Evolutionary conservation across 306 rosid species (phyloP), one percentile per base, ranked within the genome.

Genomic region (Macrotyloma uniflorum): DNA sequence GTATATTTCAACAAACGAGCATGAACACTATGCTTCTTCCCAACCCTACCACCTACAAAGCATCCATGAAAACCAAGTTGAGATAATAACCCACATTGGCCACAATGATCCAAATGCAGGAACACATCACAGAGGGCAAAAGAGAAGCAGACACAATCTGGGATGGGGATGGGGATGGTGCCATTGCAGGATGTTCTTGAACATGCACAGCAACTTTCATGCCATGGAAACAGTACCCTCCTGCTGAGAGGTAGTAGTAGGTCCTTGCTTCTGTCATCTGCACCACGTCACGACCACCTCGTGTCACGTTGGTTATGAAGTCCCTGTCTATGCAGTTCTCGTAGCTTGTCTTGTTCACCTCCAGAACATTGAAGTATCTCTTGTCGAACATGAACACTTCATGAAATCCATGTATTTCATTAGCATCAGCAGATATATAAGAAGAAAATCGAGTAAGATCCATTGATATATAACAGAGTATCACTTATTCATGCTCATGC

Each of bases 281-380:
- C 49, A 83, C 88, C 76, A 93, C 98, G 2, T 93, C 97, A 0
- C 97, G 83, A 1, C 97, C 98, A 3, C 93, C 98, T 0, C 82
- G 84, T 0, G 97, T 91, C 10, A 86, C 58, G 85, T 93, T 93
- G 19, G 43, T 80, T 0, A 91, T 76, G 84, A 93, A 91, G 4
- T 58, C 85, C 4, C 14, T 28, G 20, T 90, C 93, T 3, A 80
- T 85, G 87, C 98, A 93, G 0, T 30, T 43, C 66, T 89, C 95
- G 6, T 80, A 93, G 50, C 83, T 82, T 3, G 90, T 91, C 79
- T 85, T 11, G 80, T 87, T 91, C 92, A 91, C 98, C 69, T 91
- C 98, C 75, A 93, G 79, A 3, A 88, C 95, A 30, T 72, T 87
- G 87, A 47, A 91, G 81, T 83, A 87, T 24, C 82, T 72, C 51